Evolutionary conservation across 352 stramenopile genomes (phyloP), one percentile per base, ranked within the genome.

Genomic region (Aphanomyces stellatus): DNA sequence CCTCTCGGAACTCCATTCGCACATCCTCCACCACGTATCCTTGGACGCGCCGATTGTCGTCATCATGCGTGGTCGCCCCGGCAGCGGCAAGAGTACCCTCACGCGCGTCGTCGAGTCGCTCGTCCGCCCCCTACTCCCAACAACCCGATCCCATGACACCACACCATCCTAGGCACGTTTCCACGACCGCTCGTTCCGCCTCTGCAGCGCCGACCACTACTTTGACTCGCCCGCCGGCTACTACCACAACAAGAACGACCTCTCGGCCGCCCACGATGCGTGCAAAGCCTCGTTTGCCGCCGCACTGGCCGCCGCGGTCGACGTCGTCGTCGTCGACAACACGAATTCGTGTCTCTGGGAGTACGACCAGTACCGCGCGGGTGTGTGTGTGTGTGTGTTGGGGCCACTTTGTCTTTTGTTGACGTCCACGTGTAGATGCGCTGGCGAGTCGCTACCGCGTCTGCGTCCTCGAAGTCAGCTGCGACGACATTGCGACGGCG

Each of bases 301-400:
- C 25, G 46, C 46, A 11, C 19, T 53, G 19, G 17, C 17, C 8
- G 8, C 7, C 17, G 8, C 17, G 10, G 46, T 53, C 8, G 19
- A 8, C 8, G 46, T 53, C 10, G 46, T 53, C 25, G 46, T 53
- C 46, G 46, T 62, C 22, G 53, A 62, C 25, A 43, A 48, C 27
- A 62, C 25, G 15, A 25, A 62, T 19, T 62, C 53, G 35, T 27
- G 22, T 17, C 30, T 62, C 7, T 62, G 53, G 53, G 53, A 62
- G 33, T 62, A 62, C 53, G 53, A 62, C 5, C 25, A 7, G 17
- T 62, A 62, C 33, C 6, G 30, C 6, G 27, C 53, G 15, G 53
- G 53, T 53, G 13, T 27, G 46, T 28, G 24, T 17, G n/a, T n/a
- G n/a, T n/a, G n/a, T n/a, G n/a, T n/a, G n/a, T n/a, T n/a, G n/a